Evolutionary conservation across 352 stramenopile genomes (phyloP), one percentile per base, ranked within the genome.

Genomic region (Globisporangium cylindrosporum): DNA sequence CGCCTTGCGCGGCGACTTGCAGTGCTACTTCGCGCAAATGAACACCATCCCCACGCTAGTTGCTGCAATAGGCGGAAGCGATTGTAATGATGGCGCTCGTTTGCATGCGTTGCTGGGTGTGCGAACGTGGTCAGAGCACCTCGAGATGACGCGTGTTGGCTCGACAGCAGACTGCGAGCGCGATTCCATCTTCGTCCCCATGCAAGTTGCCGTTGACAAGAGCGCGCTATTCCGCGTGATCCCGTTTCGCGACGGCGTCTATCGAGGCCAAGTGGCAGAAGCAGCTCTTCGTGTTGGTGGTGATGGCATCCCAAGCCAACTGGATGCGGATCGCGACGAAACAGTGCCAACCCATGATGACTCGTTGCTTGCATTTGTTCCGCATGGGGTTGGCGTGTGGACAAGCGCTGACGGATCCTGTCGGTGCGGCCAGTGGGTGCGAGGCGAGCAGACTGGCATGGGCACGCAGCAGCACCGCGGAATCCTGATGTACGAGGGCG

Each of bases 311-410:
- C 36, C 15, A 54, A 51, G 8, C 29, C 22, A 20, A 51, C n/a
- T 43, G 34, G 1, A 32, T 5, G 34, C 32, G 10, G 57, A 51
- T 34, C 20, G 2, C 4, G 34, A 51, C 1, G n/a, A 51, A 12
- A 4, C 3, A 32, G 57, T 8, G 10, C 7, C 57, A 14, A 46
- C 20, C 27, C 12, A n/a, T 2, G 54, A 59, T 3, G 25, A 41
- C 9, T 5, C 1, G 2, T 7, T 18, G 54, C 54, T 14, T 22
- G 24, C 14, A 8, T 20, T 57, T 32, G 25, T 58, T 1, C 76
- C 76, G 18, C 78, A 90, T 48, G 78, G 82, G 1, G 76, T 73
- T 54, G 82, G 82, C 20, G 74, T 88, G 22, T 69, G 77, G 59
- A 81, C 71, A 20, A 76, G 67, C 10, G 27, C 49, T 20, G 68